Base-by-base conservation (phyloP, 306 rosid genomes). In the Comarum palustre region DNA sequence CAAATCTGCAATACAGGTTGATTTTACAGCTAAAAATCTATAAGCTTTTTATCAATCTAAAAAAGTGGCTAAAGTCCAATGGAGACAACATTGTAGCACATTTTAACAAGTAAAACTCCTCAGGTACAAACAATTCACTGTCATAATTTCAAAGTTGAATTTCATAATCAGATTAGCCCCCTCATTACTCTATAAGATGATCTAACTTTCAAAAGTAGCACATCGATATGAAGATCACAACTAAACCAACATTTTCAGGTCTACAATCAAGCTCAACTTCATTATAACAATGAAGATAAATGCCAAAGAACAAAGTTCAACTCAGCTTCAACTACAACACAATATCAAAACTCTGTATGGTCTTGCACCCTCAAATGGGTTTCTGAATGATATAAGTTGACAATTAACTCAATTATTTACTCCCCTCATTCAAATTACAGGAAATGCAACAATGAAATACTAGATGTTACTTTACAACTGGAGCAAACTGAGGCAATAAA, bases 401-500 rank as follows among this genome's bases (percentile, higher is more conserved):
- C 0, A n/a, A 15, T 25, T 12, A 27, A 68, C 42, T 27, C 43
- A 27, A 47, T 11, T 17, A 68, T 17, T 69, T 63, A 55, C 19
- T 62, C 45, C 45, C 43, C 67, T 34, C 14, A 20, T 36, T 36
- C 19, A 8, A 34, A 27, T 3, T 24, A 5, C 19, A 66, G 8
- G 6, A 20, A 41, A 39, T 54, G 65, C 24, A 54, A 38, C 75
- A 71, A 15, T 71, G 65, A 38, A n/a, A 34, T 4, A 64, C 4
- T 19, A 0, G 3, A 36, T 16, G 2, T 9, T 38, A 64, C 16
- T 64, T 10, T 5, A n/a, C 29, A 8, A 22, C 54, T 42, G 27
- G 62, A 71, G 51, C 47, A 50, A 43, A 38, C 29, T 31, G 19
- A 16, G 20, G 46, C 27, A 22, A 42, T 12, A 62, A 77, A 73